Conservation (phyloP, 176 grass and related monocot genomes). For the Aegilops speltoides region DNA sequence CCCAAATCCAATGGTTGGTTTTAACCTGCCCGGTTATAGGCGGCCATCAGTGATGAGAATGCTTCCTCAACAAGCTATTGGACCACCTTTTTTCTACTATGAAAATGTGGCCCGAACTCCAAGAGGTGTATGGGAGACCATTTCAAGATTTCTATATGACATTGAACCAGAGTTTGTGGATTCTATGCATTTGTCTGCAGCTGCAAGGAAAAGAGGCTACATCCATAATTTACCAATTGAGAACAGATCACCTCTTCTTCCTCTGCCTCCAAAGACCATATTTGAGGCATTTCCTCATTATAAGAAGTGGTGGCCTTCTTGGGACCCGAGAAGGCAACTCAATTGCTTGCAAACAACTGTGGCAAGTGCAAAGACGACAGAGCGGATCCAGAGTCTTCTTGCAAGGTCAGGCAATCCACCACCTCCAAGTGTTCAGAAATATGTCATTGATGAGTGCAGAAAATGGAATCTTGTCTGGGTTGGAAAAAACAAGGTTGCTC, state of each 20-base stretch:
- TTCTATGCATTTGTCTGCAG: slow-evolving; percentile 67
- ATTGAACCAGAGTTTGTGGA: slow-evolving; percentile 75
- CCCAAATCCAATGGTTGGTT: slow-evolving; percentile 23
- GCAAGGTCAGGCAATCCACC: slow-evolving; percentile 10
- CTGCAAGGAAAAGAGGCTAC: slow-evolving; percentile 41
- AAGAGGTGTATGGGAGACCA: slow-evolving; percentile 65
- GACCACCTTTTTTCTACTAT: slow-evolving; percentile 74
- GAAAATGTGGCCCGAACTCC: slow-evolving; percentile 38
- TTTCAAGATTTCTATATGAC: slow-evolving; percentile 69
- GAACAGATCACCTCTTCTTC: background rate
- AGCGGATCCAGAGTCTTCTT: slow-evolving; percentile 45
- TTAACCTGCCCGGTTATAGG: slow-evolving; percentile 43
- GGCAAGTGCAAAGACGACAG: slow-evolving; percentile 48
- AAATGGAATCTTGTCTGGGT: background rate
- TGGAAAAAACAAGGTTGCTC: slow-evolving; percentile 62
- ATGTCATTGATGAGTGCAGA: background rate
- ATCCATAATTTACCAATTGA: background rate
- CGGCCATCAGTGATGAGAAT: slow-evolving; percentile 2
- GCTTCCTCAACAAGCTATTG: slow-evolving; percentile 40
- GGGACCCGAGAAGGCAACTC: slow-evolving; percentile 68
- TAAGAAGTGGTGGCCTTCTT: slow-evolving; percentile 63
- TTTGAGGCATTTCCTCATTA: slow-evolving; percentile 55
- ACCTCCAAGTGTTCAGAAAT: background rate
- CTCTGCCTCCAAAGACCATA: slow-evolving; percentile 8
- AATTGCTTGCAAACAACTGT: slow-evolving; percentile 78